Base-by-base conservation (phyloP, 2,329 filamentous ascomycete genomes). In the Aspergillus japonicus region DNA sequence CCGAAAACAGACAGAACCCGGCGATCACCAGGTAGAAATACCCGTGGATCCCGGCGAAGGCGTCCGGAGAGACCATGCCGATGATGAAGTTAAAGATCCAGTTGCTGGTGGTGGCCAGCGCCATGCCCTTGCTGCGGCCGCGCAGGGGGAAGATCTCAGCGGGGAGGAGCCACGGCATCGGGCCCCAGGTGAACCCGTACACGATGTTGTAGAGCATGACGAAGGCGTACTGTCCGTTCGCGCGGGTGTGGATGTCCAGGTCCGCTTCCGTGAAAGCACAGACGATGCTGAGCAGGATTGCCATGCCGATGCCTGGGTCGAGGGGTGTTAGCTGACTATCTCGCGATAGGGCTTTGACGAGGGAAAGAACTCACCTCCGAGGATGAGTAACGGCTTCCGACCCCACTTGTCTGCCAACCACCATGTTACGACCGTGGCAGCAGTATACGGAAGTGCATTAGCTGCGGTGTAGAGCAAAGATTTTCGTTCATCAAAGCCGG, bases 41-140 rank as follows among this genome's bases (percentile, higher is more conserved):
- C 3, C 76, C 76, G n/a, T 72, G 68, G 19, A 80, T 78, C 0
- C 75, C 73, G 3, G 71, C 68, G 57, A 80, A 79, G 12, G 77
- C 76, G 54, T 77, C 75, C 0, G 78, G 76, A 0, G 77, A 76
- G 5, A 76, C 74, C 76, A 79, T 78, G 3, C 66, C 66, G 21
- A 68, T 67, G 50, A 68, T 64, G 63, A 76, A 77, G 56, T 86
- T 85, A 71, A 82, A 82, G 16, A 82, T 73, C 83, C 83, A 85
- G 70, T 85, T 86, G 47, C 68, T 71, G 10, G 68, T 74, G 0
- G 75, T 78, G 10, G 75, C 71, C 11, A 77, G 63, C 10, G 75
- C 75, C 75, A 77, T 77, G 2, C 74, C 75, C 64, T 78, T 77
- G 57, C 73, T 76, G 31, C 75, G 71, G 12, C 69, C 69, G 2